Evolutionary conservation across 306 rosid species (phyloP).

Genomic region (Vigna mungo): DNA sequence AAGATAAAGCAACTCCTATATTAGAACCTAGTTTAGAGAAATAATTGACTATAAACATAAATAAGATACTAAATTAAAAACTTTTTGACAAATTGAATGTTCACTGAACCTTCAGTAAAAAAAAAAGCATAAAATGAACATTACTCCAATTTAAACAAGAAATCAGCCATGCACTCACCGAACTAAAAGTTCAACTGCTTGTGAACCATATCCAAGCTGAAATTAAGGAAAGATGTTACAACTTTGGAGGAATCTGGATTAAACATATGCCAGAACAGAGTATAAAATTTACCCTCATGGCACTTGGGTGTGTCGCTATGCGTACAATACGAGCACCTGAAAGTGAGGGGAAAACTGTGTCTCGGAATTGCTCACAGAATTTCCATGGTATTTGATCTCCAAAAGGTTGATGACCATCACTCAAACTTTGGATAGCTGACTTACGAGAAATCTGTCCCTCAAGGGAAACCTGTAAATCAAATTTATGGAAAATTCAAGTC

Average conservation of each 20-base stretch:
- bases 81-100: conserved; percentile 3
- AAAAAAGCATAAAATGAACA: conserved; percentile 23
- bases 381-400: conserved; percentile 99
- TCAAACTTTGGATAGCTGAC: conserved; percentile 79
- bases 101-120: conserved; percentile 26
- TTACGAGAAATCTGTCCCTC: conserved; percentile 92
- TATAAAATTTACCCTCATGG: conserved; percentile 71
- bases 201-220: conserved; percentile 97
- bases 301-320: conserved; percentile 96
- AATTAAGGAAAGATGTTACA: conserved; percentile 34
- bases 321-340: conserved; percentile 98
- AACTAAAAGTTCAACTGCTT: conserved; percentile 91
- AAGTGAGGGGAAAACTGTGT: conserved; percentile 81
- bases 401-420: conserved; percentile 80
- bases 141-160: conserved; percentile 21
- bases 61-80: conserved; percentile 8
- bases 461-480: conserved; percentile 68
- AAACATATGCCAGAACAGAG: conserved; percentile 23
- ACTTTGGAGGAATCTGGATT: conserved; percentile 34
- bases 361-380: conserved; percentile 92
- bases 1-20: conserved; percentile 2
- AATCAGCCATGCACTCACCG: conserved; percentile 66
- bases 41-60: not conserved
- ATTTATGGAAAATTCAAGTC: conserved; percentile 14
- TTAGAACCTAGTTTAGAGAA: conserved; percentile 13